These are phyloP conservation scores for Lactifluus volemus DNA, from an alignment of 768 basidiomycete species.

Conservation along the genomic window DNA sequence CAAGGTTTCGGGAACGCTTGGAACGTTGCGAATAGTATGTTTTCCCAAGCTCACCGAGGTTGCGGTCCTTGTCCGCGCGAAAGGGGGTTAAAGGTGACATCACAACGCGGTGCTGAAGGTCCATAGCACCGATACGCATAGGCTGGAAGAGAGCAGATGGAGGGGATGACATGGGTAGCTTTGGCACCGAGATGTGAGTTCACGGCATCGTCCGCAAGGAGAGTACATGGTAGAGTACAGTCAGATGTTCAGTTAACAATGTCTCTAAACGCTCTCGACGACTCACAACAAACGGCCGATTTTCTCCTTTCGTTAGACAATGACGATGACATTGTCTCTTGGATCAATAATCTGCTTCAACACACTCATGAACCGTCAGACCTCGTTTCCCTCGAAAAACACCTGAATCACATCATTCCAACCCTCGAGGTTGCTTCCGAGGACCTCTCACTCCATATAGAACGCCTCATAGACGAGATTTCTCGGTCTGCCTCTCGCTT, in stretches of 20 bases:
- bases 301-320: constrained; percentile 21
- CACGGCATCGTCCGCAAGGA: no score
- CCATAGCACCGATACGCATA: constrained; percentile 34
- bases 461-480: constrained; percentile 86
- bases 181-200: not conserved
- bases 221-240: no score
- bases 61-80: constrained; percentile 31
- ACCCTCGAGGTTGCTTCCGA: constrained; percentile 80
- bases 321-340: constrained; percentile 24
- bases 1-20: constrained; percentile 40
- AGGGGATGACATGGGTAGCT: not conserved
- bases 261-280: not conserved
- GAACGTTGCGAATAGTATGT: constrained; percentile 45
- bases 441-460: constrained; percentile 81
- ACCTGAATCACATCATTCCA: constrained; percentile 65
- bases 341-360: constrained; percentile 27
- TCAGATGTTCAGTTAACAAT: not conserved
- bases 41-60: constrained; percentile 30
- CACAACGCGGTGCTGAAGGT: constrained; percentile 42
- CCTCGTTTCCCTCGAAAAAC: constrained; percentile 52
- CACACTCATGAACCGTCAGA: not conserved
- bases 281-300: not conserved
- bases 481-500: constrained; percentile 85
- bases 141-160: constrained; percentile 36
- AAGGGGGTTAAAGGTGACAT: constrained; percentile 45